Evolutionary conservation across 106 monocot species (phyloP).

Genomic region (Dendrobium catenatum): DNA sequence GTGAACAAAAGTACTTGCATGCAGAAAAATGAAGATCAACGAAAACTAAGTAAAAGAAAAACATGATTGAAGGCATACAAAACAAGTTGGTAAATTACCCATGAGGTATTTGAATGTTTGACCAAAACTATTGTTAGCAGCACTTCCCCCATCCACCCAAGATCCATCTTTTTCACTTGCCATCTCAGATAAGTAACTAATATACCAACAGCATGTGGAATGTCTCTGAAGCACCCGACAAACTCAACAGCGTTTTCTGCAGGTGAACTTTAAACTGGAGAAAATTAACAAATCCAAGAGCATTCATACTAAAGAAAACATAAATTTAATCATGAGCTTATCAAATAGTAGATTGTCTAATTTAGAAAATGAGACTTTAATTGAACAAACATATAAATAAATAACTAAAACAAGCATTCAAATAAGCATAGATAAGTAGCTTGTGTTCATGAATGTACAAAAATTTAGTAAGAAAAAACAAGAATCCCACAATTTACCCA

Average conservation of each 20-base stretch:
- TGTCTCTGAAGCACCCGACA: neutral
- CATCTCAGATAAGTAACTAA: slow-evolving; percentile 9
- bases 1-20: neutral
- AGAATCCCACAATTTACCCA: neutral
- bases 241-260: neutral
- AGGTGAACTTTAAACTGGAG: neutral
- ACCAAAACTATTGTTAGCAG: slow-evolving; percentile 13
- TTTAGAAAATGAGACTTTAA: neutral
- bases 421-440: neutral
- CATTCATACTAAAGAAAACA: neutral
- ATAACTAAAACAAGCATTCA: neutral
- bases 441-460: neutral
- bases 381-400: neutral
- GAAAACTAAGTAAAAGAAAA: neutral
- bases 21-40: neutral
- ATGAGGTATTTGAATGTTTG: slow-evolving; percentile 51
- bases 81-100: slow-evolving; percentile 21
- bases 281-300: neutral
- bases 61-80: neutral
- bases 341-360: neutral
- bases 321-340: neutral
- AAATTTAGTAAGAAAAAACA: neutral
- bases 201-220: neutral
- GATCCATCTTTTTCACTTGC: neutral
- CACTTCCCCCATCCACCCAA: neutral